Evolutionary conservation across 2,329 filamentous ascomycete genomes (phyloP), one percentile per base, ranked within the genome.

Genomic region (Hymenoscyphus fraxineus): DNA sequence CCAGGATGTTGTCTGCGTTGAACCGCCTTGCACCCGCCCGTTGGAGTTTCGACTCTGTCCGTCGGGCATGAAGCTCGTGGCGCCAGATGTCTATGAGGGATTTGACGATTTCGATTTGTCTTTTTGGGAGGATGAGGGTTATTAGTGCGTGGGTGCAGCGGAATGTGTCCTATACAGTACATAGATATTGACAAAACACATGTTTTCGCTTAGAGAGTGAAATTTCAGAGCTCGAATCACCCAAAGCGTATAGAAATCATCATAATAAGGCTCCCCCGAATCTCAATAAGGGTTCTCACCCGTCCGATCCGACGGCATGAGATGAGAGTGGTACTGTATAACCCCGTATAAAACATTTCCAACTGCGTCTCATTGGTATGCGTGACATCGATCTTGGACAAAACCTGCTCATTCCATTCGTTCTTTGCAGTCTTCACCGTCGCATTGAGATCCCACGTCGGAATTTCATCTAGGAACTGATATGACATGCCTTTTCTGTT

Each of bases 201-300:
- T 7, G 35, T 35, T 35, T 10, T 35, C 35, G 35, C 35, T 35
- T 35, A 27, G 27, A 27, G 2, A 27, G 27, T 27, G 35, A 7
- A 10, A 35, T 47, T 9, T 19, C 19, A 9, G 10, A 19, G n/a
- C 44, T 47, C n/a, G 6, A 44, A 59, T 51, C 60, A 69, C 68
- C 88, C 88, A 91, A 35, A 88, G 81, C 0, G 88, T 90, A 71
- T 89, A 90, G 22, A 88, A 84, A 64, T 90, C 88, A 67, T 90
- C 87, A 71, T 88, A 91, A 70, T 88, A 90, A 1, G 88, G 88
- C 73, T 91, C 88, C 0, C 71, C 70, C 1, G 84, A 86, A 1
- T 77, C 72, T 87, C 88, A 91, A 0, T 81, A 75, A 0, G 88
- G 87, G 67, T 91, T 91, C 72, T 91, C 88, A 0, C 86, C 87